Base-by-base conservation (phyloP, 2,329 filamentous ascomycete genomes). In the Aureobasidium vineae region DNA sequence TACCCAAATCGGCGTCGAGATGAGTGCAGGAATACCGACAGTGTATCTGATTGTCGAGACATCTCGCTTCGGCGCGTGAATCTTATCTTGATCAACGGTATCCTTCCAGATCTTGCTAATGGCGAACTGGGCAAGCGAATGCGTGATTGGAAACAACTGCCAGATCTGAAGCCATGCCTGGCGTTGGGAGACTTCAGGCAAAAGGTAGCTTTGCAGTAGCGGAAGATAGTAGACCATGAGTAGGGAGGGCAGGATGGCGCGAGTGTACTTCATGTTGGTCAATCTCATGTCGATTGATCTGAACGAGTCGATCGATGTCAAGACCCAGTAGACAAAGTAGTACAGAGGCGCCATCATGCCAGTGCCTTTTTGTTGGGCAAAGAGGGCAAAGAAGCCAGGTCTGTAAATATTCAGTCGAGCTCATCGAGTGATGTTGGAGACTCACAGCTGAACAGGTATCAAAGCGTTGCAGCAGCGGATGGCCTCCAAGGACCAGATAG, bases 301-400 rank as follows among this genome's bases (percentile, higher is more conserved):
- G 65, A 75, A 78, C 7, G 73, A 74, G 21, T 74, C 73, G n/a
- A 76, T 68, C 7, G 75, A 73, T 26, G 72, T 73, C 57, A 72
- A 72, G 5, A 77, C 65, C 59, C 77, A 79, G 64, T 78, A 75
- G 41, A 78, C 68, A 68, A 77, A 78, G 68, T 72, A 78, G 70
- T 76, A 79, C 23, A 78, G 56, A 5, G 77, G 76, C 1, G 72
- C 73, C 1, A 76, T 63, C 36, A 75, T 68, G 11, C 73, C 77
- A 16, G 76, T 69, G 4, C 76, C 74, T 23, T 71, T 69, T 16
- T 72, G 52, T 57, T 77, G 74, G 45, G 68, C 73, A 3, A 72
- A 28, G n/a, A 73, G 40, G 0, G 70, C 71, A 47, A 76, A 70
- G 13, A 75, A n/a, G 4, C 68, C 66, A 45, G 72, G 70, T 16